Evolutionary conservation across 2,329 filamentous ascomycete species (phyloP).

Genomic region (Kalmusia sp.): DNA sequence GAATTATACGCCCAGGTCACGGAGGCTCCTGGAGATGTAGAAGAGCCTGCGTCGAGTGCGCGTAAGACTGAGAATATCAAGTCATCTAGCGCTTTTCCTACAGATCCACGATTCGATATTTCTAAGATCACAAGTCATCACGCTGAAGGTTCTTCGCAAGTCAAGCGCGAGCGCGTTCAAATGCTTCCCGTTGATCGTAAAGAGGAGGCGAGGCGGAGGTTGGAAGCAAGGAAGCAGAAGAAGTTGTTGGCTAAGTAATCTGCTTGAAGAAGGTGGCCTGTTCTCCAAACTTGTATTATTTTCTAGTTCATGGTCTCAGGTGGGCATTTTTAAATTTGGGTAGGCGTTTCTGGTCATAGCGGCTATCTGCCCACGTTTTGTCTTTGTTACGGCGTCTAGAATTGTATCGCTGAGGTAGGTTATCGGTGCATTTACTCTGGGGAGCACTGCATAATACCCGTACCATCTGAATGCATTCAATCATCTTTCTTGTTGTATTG

Average conservation of each 20-base stretch:
- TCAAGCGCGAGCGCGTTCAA: slow-evolving; percentile 26
- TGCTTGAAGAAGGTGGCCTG: background rate
- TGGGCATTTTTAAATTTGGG: background rate
- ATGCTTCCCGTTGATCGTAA: slow-evolving; percentile 32
- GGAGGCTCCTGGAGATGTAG: slow-evolving; percentile 6
- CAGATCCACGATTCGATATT: slow-evolving; percentile 28
- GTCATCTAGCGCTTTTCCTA: slow-evolving; percentile 11
- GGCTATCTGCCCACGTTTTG: no score
- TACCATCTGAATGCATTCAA: background rate
- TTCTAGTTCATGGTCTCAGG: background rate
- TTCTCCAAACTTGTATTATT: background rate
- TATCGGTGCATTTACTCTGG: background rate
- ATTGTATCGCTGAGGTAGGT: background rate
- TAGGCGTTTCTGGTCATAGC: background rate
- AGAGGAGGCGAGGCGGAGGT: slow-evolving; percentile 31
- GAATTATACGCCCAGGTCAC: slow-evolving; percentile 13
- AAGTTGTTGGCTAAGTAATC: slow-evolving; percentile 19
- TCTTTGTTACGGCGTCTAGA: no score
- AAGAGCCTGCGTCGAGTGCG: background rate
- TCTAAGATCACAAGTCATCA: slow-evolving; percentile 32
- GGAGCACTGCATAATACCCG: background rate
- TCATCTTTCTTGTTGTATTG: slow-evolving; percentile 11
- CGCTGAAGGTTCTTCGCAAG: slow-evolving; percentile 28
- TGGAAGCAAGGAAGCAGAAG: slow-evolving; percentile 36
- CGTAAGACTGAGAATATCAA: background rate